phyloP scores from a whole-genome alignment of 805 yeast species.

The Groenewaldozyma salmanticensis region DNA sequence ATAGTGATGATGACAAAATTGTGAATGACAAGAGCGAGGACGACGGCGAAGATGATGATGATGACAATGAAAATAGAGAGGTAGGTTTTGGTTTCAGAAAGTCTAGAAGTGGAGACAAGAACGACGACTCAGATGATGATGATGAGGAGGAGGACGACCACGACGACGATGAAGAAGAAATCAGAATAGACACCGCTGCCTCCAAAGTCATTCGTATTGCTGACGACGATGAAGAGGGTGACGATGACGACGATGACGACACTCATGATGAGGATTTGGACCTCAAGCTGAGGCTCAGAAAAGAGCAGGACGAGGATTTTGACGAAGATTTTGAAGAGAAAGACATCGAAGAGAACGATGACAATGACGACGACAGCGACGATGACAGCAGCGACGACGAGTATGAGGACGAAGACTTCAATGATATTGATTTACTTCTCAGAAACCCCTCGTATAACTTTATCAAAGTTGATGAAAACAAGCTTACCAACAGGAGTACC shows the following conservation, averaged over 20 bases:
- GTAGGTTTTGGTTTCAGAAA: slow-evolving; percentile 7
- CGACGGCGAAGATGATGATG: slow-evolving; percentile 28
- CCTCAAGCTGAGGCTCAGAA: slow-evolving; percentile 11
- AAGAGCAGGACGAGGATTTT: slow-evolving; percentile 14
- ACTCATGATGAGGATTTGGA: slow-evolving; percentile 19
- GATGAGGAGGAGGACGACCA: slow-evolving; percentile 27
- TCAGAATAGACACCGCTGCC: slow-evolving; percentile 3
- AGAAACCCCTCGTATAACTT: no score
- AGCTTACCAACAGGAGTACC: no score
- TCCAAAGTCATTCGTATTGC: no score
- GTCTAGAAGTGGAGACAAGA: slow-evolving; percentile 15
- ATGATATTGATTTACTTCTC: no score
- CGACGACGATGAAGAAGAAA: slow-evolving; percentile 2
- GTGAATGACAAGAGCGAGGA: slow-evolving; percentile 8
- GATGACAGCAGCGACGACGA: slow-evolving; percentile 6
- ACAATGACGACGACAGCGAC: slow-evolving; percentile 29
- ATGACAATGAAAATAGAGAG: slow-evolving; percentile 30
- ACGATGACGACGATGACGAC: slow-evolving; percentile 32
- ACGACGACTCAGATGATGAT: slow-evolving; percentile 32
- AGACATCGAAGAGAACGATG: slow-evolving; percentile 32
- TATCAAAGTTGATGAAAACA: no score
- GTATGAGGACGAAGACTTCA: no score
- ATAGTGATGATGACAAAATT: slow-evolving; percentile 22
- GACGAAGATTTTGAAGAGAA: slow-evolving; percentile 20
- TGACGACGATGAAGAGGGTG: slow-evolving; percentile 17